Conservation (phyloP, 768 basidiomycete species). For the Auricularia sp. region DNA sequence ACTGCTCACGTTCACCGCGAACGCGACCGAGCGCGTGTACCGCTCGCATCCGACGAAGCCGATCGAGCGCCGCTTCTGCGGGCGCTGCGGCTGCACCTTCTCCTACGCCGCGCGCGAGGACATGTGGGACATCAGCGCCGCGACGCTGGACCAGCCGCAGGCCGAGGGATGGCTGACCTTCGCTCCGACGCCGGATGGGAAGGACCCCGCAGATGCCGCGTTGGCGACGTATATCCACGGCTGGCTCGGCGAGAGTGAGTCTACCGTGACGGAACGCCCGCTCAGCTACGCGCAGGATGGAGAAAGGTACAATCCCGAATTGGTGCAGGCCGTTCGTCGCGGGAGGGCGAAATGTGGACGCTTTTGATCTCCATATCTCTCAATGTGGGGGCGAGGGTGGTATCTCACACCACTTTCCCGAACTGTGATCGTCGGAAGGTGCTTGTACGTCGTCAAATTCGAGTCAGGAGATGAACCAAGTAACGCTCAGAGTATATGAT, state of each 20-base stretch:
- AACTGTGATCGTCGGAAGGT: too few relatives aligned
- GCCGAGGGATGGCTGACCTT: background rate
- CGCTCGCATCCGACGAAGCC: background rate
- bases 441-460: too few relatives aligned
- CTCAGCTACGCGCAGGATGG: background rate
- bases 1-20: background rate
- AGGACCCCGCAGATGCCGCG: background rate
- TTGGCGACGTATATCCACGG: background rate
- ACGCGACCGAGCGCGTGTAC: background rate
- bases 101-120: background rate
- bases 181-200: background rate
- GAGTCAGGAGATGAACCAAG: too few relatives aligned
- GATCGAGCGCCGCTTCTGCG: conserved; percentile 1
- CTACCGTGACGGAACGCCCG: background rate
- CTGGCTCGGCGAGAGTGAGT: background rate
- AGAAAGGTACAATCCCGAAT: background rate
- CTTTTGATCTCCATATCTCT: too few relatives aligned
- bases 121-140: background rate
- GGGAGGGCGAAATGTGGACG: background rate
- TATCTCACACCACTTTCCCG: too few relatives aligned
- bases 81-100: background rate
- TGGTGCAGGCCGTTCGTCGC: background rate
- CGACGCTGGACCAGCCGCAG: background rate
- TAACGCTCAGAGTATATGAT: too few relatives aligned
- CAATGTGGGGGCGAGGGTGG: too few relatives aligned